Base-by-base conservation (phyloP, 106 monocot species). In the Amphibolis antarctica region DNA sequence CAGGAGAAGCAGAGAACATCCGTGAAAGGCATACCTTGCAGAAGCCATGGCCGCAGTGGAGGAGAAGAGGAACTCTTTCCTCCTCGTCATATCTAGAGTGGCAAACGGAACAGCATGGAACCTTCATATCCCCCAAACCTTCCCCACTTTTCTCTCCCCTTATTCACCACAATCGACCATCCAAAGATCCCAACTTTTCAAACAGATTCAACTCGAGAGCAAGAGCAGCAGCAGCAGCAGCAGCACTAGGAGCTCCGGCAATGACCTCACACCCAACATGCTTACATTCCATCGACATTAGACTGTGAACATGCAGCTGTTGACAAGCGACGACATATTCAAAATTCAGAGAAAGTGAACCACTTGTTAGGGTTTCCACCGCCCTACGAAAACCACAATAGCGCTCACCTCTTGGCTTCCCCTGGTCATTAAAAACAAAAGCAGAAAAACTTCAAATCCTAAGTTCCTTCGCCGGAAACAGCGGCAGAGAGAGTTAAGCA, bases 11-110 rank as follows among this genome's bases (percentile, higher is more conserved):
- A 24, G 86, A 67, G 68, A 98, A 88, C 98, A 98, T 91, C 49
- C 76, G 76, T n/a, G 82, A 69, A 15, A 98, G 91, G 63, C 98
- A 98, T 0, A 72, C 78, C 52, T 69, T 69, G 74, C 98, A 98
- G 82, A 91, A 98, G 9, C 98, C 98, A 55, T 98, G 98, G 31
- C 98, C 98, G 75, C 98, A 98, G 75, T 78, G 65, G 59, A 98
- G 87, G 5, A 98, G 82, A 13, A 91, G 78, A 12, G 98, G 98
- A 10, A 68, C 71, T 42, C 82, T 73, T 59, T 98, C 98, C 56
- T 59, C 82, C 70, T 98, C 98, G 70, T 98, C 87, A 78, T 98
- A 91, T 72, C 85, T 66, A 53, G 67, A 64, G 74, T 91, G 84
- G 70, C 98, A 98, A 44, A 98, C 76, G 28, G 98, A 91, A 72